A percentile compares a stretch with the other conserved stretches of the same genome.
phyloP scores from a whole-genome alignment of 257 asterid species.

The Fraxinus anomala region DNA sequence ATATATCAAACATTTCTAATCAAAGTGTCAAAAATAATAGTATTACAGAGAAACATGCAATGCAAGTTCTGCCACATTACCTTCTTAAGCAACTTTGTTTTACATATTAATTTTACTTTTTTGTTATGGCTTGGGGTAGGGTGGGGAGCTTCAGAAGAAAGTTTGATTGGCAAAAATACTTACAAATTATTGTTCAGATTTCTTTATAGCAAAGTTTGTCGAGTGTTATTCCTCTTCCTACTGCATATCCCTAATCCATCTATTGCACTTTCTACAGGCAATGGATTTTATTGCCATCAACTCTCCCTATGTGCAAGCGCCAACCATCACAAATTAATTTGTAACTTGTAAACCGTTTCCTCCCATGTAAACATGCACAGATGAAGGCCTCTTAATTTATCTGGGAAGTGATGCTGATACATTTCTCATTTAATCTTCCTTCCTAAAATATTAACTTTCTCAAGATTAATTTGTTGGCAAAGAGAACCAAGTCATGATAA shows the following conservation, averaged over 20 bases:
- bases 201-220: neutral
- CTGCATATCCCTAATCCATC: neutral
- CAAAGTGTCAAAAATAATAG: slow-evolving; percentile 2
- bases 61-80: neutral
- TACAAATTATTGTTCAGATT: neutral
- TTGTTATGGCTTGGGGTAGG: neutral
- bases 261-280: neutral
- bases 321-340: neutral
- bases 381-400: neutral
- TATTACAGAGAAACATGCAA: neutral
- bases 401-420: neutral
- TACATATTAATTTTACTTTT: neutral
- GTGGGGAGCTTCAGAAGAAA: neutral
- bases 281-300: neutral
- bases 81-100: neutral
- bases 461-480: too few relatives aligned
- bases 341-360: neutral
- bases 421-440: neutral
- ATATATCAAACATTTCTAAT: slow-evolving; percentile 15
- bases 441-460: neutral
- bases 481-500: neutral
- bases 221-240: neutral
- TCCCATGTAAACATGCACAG: neutral
- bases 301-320: neutral
- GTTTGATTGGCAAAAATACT: neutral